Base-by-base conservation (phyloP, 768 basidiomycete genomes). In the Strobilomyces echinocephalus region DNA sequence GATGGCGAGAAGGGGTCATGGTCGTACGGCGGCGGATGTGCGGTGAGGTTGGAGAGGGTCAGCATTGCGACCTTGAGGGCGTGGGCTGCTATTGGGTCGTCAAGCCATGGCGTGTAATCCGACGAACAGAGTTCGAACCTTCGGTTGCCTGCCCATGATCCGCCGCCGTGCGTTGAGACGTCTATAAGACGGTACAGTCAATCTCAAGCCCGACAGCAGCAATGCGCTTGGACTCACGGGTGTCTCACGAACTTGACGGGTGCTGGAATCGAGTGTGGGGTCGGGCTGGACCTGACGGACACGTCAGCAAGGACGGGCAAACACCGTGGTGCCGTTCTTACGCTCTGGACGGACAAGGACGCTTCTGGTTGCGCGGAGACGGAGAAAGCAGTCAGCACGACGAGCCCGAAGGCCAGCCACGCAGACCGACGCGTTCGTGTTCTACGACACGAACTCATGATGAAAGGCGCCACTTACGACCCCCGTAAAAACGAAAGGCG, bases 31-130 rank as follows among this genome's bases (percentile, higher is more conserved):
- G 79, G 75, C 15, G 84, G 79, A 53, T 81, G 74, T 8, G 83
- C 74, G n/a, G 80, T 85, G 49, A 91, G 70, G 28, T 82, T 76
- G 2, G 82, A 72, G 18, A 92, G 74, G 4, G 87, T 88, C 8
- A 79, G 66, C 53, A 88, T 67, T 11, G 90, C 90, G 67, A 88
- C 82, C 64, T 79, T 85, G 72, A 89, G 91, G 11, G 88, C 89
- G 56, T 83, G 79, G 14, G 79, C 69, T 54, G 88, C 89, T 89
- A 56, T 30, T 41, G 9, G 30, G 30, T 33, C 34, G 48, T 55
- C 16, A 60, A 58, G 7, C 36, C 21, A 21, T 47, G 18, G 46
- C 11, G 31, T 28, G 33, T 43, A 12, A 20, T 33, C 30, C 41
- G 49, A 24, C 2, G 38, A 52, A 47, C 26, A 39, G 8, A 3